Conservation (phyloP, 176 grass and related monocot genomes). For the Zea mays region Zm-B73-REFERENCE-NAM-5.0 NC_050098.1:14796501-14797000, state of each 20-base stretch:
- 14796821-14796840: conserved; percentile 16
- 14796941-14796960: conserved; percentile 57
- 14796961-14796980: conserved; percentile 50
- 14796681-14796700: conserved; percentile 47
- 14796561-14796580: background rate
- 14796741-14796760: conserved; percentile 66
- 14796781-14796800: conserved; percentile 80
- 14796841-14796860: background rate
- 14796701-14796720: conserved; percentile 41
- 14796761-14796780: conserved; percentile 76
- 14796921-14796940: conserved; percentile 57
- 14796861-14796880: conserved; percentile 12
- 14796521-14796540: conserved; percentile 81
- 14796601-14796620: conserved; percentile 48
- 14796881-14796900: conserved; percentile 33
- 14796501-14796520: conserved; percentile 80
- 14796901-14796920: conserved; percentile 71
- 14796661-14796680: conserved; percentile 47
- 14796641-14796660: conserved; percentile 70
- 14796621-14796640: conserved; percentile 72
- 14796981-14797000: conserved; percentile 80
- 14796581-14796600: conserved; percentile 8
- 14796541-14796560: conserved; percentile 38
- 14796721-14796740: conserved; percentile 40
- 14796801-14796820: conserved; percentile 51